These are phyloP conservation scores for Botrytis byssoidea DNA, from an alignment of 2,329 filamentous ascomycete species.

Conservation along the genomic window DNA sequence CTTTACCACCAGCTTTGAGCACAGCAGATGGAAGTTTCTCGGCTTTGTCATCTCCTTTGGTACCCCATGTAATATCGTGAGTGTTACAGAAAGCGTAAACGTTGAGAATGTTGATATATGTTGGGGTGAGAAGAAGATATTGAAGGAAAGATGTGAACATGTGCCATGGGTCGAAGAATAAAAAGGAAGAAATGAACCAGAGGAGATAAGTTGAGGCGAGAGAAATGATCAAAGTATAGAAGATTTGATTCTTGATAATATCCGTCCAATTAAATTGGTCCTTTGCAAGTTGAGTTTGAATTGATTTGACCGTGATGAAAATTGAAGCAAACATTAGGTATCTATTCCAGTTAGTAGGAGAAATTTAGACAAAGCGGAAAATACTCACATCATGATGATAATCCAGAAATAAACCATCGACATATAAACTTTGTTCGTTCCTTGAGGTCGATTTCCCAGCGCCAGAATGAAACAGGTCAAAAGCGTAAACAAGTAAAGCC, in stretches of 20 bases:
- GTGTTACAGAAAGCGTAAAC: constrained; percentile 99
- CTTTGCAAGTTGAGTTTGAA: constrained; percentile 66
- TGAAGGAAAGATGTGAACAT: constrained; percentile 91
- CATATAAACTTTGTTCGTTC: constrained; percentile 90
- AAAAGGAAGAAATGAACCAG: constrained; percentile 93
- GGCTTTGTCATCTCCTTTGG: constrained; percentile 96
- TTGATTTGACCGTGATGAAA: constrained; percentile 87
- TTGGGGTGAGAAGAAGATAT: constrained; percentile 89
- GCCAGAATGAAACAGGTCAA: constrained; percentile 94
- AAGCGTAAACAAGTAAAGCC: constrained; percentile 88
- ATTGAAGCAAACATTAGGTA: constrained; percentile 94
- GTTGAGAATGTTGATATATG: constrained; percentile 94
- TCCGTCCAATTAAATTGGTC: constrained; percentile 65
- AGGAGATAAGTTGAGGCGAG: constrained; percentile 85
- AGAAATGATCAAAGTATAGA: constrained; percentile 91
- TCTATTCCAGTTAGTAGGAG: constrained; percentile 42
- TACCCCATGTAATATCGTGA: constrained; percentile 98
- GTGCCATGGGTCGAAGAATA: constrained; percentile 98
- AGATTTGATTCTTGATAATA: constrained; percentile 76
- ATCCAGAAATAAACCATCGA: constrained; percentile 99
- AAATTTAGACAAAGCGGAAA: neutral
- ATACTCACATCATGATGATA: constrained; percentile 79
- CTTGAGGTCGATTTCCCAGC: constrained; percentile 90
- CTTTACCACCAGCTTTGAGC: constrained; percentile 91
- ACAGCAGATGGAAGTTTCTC: constrained; percentile 86